These are phyloP conservation scores for Podospora bellae-mahoneyi DNA, from an alignment of 495 filamentous ascomycete species.

Conservation along the genomic window DNA sequence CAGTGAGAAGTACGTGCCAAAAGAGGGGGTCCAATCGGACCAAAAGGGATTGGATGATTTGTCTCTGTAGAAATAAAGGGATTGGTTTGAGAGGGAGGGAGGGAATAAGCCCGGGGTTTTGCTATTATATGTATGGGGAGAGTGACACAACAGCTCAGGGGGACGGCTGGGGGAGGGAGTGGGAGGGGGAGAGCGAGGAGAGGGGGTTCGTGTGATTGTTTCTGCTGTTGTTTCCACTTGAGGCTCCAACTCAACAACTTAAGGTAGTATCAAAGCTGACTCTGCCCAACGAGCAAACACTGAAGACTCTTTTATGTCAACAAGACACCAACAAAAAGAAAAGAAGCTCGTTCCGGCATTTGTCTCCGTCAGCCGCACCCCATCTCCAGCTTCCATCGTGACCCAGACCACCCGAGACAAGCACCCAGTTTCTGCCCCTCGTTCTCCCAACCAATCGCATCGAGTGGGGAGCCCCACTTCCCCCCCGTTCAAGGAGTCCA, in stretches of 20 bases:
- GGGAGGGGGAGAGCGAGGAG: not conserved
- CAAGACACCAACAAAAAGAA: not conserved
- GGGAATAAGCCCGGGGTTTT: not conserved
- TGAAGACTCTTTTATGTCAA: not conserved
- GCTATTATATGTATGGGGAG: not conserved
- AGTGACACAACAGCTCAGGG: not conserved
- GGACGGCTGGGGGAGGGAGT: not conserved
- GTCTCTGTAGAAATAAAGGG: not conserved
- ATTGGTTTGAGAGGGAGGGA: not conserved
- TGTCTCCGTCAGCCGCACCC: constrained; percentile 1
- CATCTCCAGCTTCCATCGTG: not conserved
- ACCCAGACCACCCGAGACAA: not conserved
- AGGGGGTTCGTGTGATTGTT: not conserved
- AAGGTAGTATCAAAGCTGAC: not conserved
- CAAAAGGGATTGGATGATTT: not conserved
- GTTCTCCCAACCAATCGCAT: constrained; percentile 1
- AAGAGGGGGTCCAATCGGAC: not conserved
- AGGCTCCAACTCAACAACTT: not conserved
- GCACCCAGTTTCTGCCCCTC: constrained; percentile 2
- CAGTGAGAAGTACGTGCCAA: not conserved
- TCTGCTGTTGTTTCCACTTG: not conserved
- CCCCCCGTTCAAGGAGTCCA: not conserved
- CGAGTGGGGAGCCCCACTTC: constrained; percentile 6
- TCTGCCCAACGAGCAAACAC: not conserved
- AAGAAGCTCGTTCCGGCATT: not conserved